phyloP scores from a whole-genome alignment of 129 eudicot genomes.

The Artemisia annua region DNA sequence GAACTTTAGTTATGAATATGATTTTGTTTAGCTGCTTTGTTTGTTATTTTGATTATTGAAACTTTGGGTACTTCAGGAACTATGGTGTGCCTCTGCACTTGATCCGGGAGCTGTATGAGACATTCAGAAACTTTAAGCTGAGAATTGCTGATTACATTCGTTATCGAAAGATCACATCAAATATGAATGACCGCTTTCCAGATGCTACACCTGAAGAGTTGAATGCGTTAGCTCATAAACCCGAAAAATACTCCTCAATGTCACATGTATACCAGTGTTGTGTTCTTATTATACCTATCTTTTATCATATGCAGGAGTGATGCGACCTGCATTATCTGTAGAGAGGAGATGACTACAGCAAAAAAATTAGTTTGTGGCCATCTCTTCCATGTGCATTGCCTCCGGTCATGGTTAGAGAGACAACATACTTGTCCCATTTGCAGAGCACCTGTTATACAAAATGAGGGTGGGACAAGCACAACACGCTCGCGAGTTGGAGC shows the following conservation, averaged over 20 bases:
- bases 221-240: conserved; percentile 54
- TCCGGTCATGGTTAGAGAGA: conserved; percentile 96
- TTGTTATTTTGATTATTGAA: not conserved
- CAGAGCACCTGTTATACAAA: conserved; percentile 92
- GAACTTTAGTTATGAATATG: too few relatives aligned
- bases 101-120: conserved; percentile 96
- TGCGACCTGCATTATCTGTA: conserved; percentile 97
- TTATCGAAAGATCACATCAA: conserved; percentile 92
- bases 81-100: conserved; percentile 98
- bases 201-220: conserved; percentile 98
- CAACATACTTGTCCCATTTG: conserved; percentile 98
- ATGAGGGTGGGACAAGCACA: conserved; percentile 65
- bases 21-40: too few relatives aligned
- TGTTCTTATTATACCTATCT: conserved; percentile 2
- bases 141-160: conserved; percentile 97
- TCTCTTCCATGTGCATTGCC: conserved; percentile 98
- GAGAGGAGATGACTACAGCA: conserved; percentile 97
- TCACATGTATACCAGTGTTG: not conserved
- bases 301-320: conserved; percentile 64
- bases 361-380: conserved; percentile 92
- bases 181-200: conserved; percentile 99
- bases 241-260: not conserved
- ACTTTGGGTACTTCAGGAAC: conserved; percentile 53
- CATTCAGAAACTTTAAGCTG: conserved; percentile 89
- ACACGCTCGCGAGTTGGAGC: conserved; percentile 54